phyloP scores from a whole-genome alignment of 305 asterid species.

The Fraxinus angustifolia region DNA sequence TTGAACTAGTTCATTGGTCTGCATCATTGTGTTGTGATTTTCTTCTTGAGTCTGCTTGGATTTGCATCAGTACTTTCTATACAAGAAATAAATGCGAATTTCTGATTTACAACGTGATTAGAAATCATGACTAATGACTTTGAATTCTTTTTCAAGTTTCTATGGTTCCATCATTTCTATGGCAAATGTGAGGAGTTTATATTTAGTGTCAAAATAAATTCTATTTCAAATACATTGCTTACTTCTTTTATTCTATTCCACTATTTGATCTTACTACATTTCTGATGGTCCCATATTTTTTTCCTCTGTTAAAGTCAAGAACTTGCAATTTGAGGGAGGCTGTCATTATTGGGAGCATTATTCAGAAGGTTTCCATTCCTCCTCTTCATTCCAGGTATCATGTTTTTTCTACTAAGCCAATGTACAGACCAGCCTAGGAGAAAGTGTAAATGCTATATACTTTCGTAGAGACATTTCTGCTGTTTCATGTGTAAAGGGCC shows the following conservation, averaged over 20 bases:
- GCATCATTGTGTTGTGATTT: not conserved
- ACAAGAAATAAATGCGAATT: not conserved
- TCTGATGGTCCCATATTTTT: not conserved
- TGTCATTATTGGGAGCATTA: slow-evolving; percentile 68
- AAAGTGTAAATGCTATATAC: not conserved
- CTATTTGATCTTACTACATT: not conserved
- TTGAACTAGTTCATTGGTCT: not conserved
- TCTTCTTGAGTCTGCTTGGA: not conserved
- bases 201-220: not conserved
- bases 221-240: not conserved
- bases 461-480: not conserved
- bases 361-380: slow-evolving; percentile 72
- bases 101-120: not conserved
- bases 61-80: not conserved
- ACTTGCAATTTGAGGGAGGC: slow-evolving; percentile 79
- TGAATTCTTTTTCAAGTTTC: not conserved
- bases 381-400: slow-evolving; percentile 77
- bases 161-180: not conserved
- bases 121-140: not conserved
- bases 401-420: not conserved
- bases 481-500: not conserved
- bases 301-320: slow-evolving; percentile 45
- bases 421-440: not conserved
- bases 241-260: not conserved
- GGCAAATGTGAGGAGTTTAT: not conserved